Evolutionary conservation across 2,329 filamentous ascomycete genomes (phyloP), one percentile per base, ranked within the genome.

Genomic region (Dactylellina drechsleri): DNA sequence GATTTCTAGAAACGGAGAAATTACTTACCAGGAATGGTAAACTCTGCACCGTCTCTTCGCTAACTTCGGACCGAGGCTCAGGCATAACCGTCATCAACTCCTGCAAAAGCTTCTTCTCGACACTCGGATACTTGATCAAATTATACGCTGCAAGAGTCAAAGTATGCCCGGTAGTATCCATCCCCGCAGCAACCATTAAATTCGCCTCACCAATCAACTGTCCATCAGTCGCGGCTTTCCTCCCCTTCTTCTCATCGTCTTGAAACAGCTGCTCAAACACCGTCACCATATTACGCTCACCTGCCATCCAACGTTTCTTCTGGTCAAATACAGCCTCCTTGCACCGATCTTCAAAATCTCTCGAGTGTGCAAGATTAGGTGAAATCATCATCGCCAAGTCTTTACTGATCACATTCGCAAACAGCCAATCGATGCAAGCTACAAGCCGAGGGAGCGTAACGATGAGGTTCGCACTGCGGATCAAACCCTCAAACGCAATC

Each of bases 31-130:
- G 40, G 10, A 56, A 66, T 5, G 61, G 68, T 16, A 73, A 53
- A 1, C 28, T n/a, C 18, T 73, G 61, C 13, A 66, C 28, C 0
- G 15, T 20, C 28, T 66, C 61, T 31, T 73, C 54, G 13, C 16
- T 61, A 26, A 56, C 59, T 6, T 71, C 59, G 18, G 57, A 58
- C 2, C 13, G 60, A 12, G 54, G 57, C 2, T 40, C 2, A 28
- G 50, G 41, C 68, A 73, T 73, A 2, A 73, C 68, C 0, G 45
- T 50, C 47, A 26, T 73, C 41, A 73, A 49, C 43, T 73, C 68
- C 5, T 60, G 28, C 13, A 73, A 54, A 16, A 73, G 49, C 6
- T 50, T 56, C 18, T 58, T 15, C 52, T 73, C 45, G 5, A 61
- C 41, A 13, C 56, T 31, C 5, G 68, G 68, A 16, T 66, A 60